Evolutionary conservation across 2,329 filamentous ascomycete species (phyloP).

Genomic region (Penicillium hesseltinei): DNA sequence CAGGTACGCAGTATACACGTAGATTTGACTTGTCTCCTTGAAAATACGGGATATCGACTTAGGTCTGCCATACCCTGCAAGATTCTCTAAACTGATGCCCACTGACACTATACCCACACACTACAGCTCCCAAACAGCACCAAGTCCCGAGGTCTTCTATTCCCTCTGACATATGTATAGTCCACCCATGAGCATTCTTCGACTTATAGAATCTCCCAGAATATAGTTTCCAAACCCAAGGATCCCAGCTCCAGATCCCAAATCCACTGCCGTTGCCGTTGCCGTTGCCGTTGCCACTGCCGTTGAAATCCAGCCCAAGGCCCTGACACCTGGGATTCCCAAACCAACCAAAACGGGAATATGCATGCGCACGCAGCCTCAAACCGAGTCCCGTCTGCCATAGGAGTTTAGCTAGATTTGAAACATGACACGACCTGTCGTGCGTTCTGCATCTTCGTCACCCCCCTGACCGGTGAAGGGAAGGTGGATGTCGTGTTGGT

Average conservation of each 20-base stretch:
- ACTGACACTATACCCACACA: no score
- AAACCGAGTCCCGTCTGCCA: background rate
- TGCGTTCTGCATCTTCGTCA: background rate
- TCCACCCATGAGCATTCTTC: background rate
- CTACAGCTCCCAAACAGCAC: no score
- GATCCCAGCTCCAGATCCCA: background rate
- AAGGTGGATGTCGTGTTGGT: background rate
- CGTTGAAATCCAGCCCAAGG: background rate
- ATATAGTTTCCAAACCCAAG: background rate
- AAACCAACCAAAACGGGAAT: background rate
- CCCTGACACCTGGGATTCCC: slow-evolving; percentile 2
- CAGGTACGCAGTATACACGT: background rate
- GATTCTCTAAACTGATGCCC: background rate
- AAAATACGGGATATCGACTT: background rate
- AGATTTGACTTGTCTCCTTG: background rate
- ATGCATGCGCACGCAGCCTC: background rate
- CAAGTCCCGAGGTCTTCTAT: background rate
- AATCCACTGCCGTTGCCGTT: background rate
- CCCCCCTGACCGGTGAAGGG: background rate
- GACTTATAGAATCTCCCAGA: background rate
- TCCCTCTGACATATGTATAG: background rate
- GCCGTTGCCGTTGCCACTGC: background rate
- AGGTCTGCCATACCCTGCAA: background rate
- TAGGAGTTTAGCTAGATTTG: background rate
- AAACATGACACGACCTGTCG: background rate